Conservation (phyloP, 768 basidiomycete genomes). For the Candolleomyces aberdarensis region DNA sequence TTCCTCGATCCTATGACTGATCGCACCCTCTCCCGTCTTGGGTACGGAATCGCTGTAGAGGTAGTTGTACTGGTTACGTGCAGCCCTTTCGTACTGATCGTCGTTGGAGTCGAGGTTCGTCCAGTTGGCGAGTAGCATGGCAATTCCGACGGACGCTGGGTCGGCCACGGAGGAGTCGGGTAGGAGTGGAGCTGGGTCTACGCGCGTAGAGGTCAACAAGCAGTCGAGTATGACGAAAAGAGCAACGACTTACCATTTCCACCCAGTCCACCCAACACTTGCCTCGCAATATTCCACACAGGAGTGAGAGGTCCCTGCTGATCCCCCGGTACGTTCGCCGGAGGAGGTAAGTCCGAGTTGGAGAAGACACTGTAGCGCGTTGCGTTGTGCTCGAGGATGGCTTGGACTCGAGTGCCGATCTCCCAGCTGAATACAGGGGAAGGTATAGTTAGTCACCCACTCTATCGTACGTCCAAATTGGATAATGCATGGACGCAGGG, state of each 20-base stretch:
- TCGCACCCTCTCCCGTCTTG: constrained; percentile 68
- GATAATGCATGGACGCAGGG: not conserved
- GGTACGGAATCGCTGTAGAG: constrained; percentile 53
- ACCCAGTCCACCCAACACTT: constrained; percentile 24
- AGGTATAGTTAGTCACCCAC: not conserved
- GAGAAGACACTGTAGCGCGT: constrained; percentile 45
- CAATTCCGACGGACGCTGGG: constrained; percentile 71
- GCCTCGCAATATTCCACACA: constrained; percentile 53
- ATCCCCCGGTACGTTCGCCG: constrained; percentile 16
- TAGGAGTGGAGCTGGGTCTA: constrained; percentile 57
- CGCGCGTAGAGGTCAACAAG: constrained; percentile 25
- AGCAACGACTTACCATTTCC: not conserved
- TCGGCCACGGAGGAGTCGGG: constrained; percentile 65
- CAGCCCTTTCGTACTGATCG: constrained; percentile 60
- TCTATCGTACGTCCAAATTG: too few relatives aligned
- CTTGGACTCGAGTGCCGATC: constrained; percentile 47
- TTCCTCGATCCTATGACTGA: constrained; percentile 69
- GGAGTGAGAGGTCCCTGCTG: constrained; percentile 40
- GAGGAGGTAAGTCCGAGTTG: constrained; percentile 33
- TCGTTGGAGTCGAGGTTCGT: constrained; percentile 39
- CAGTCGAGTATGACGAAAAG: not conserved
- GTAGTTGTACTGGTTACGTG: constrained; percentile 62
- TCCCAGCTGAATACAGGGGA: constrained; percentile 43
- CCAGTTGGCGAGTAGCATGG: constrained; percentile 58
- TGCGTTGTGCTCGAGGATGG: constrained; percentile 46